These are phyloP conservation scores for Verticillium longisporum DNA, from an alignment of 2,329 filamentous ascomycete genomes.

Conservation along the genomic window DNA sequence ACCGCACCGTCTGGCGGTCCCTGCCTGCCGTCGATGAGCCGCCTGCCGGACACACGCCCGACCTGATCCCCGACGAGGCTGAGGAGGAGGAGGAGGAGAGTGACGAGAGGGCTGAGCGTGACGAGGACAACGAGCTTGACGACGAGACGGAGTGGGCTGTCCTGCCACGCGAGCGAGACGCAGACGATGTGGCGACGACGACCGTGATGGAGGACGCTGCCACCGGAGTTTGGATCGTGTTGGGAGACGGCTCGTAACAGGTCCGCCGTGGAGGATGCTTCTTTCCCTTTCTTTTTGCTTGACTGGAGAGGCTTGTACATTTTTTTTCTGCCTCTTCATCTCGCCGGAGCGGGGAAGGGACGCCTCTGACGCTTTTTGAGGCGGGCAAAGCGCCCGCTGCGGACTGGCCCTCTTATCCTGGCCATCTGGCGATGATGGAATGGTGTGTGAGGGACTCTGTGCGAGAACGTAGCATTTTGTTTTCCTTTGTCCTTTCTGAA, in stretches of 20 bases:
- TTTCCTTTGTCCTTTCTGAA: background rate
- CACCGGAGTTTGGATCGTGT: conserved; percentile 32
- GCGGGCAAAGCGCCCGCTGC: conserved; percentile 22
- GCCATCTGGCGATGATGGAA: background rate
- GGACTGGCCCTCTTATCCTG: conserved; percentile 30
- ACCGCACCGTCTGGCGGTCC: conserved; percentile 15
- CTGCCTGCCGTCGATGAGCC: conserved; percentile 34
- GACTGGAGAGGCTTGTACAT: conserved; percentile 5
- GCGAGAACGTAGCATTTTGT: background rate
- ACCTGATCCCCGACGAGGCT: conserved; percentile 20
- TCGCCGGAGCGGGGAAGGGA: too few relatives aligned
- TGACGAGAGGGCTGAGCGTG: background rate
- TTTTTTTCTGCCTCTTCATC: too few relatives aligned
- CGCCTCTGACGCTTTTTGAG: conserved; percentile 12
- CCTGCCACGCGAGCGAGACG: conserved; percentile 9
- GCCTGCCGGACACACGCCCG: conserved; percentile 21
- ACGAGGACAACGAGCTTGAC: conserved; percentile 19
- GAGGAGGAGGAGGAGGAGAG: background rate
- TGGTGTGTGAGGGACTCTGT: background rate
- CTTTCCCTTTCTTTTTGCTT: conserved; percentile 13
- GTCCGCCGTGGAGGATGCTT: conserved; percentile 26
- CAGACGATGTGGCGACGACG: conserved; percentile 19
- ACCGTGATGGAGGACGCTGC: conserved; percentile 12
- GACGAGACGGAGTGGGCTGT: conserved; percentile 20
- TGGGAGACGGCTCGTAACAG: conserved; percentile 40